Evolutionary conservation across 179 eudicot species (phyloP), one percentile per base, ranked within the genome.

Genomic region (Kewa caespitosa): DNA sequence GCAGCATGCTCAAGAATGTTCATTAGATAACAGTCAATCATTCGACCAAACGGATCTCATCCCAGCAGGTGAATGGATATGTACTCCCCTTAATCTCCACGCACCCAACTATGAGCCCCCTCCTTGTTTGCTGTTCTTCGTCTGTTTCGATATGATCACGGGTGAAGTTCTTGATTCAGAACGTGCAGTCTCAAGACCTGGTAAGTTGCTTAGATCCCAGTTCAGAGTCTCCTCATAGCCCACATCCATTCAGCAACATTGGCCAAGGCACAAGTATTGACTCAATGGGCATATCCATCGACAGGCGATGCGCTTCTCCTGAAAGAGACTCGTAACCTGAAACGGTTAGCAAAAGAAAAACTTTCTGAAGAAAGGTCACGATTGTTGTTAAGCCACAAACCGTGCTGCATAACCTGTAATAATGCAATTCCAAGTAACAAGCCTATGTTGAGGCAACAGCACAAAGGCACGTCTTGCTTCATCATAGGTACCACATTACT

Each of bases 61-160:
- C 82, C 41, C 74, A 23, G 22, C 69, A 61, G 13, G 78, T 72
- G 43, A 83, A 83, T 32, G 54, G 38, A 55, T 76, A 72, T 32
- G 39, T 76, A 60, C 25, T 63, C 61, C 80, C 78, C 72, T 79
- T 50, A 67, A 83, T 73, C 54, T 79, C 85, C 23, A 83, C 62
- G 75, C 76, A 83, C 62, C 78, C 76, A 83, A 37, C 88, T 83
- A 76, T 78, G 80, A 9, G 86, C 85, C 72, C 80, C 74, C 55
- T 80, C 81, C 54, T 69, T 54, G 74, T 77, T 69, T 76, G 81
- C 27, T 34, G 73, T 13, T 48, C 43, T 22, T 69, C 66, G 76
- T 76, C 22, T 25, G 70, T 52, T 59, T 75, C 59, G 81, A 65
- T 59, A 55, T 32, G 15, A 70, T 57, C 75, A 74, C 46, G 37